These are phyloP conservation scores for Lepidium campestre DNA, from an alignment of 441 rosid genomes.

Conservation along the genomic window DNA sequence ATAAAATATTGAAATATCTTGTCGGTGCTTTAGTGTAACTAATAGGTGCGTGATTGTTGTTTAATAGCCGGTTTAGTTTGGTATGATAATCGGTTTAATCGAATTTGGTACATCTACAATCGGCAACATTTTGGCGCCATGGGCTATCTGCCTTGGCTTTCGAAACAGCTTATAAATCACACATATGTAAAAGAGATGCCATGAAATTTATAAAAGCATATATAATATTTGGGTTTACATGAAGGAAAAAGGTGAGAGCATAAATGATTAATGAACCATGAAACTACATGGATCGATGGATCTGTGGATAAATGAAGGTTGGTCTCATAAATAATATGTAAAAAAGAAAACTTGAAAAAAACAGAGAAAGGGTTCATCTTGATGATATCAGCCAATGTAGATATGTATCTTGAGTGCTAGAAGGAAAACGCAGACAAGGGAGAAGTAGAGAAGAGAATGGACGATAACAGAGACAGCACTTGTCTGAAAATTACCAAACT, in stretches of 20 bases:
- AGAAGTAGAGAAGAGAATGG: conserved; percentile 28
- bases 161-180: too few species aligned
- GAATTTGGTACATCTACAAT: background rate
- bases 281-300: background rate
- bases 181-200: too few species aligned
- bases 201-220: background rate
- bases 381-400: conserved; percentile 21
- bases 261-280: background rate
- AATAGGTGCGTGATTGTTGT: background rate
- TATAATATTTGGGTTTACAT: conserved; percentile 1
- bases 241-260: conserved; percentile 2
- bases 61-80: background rate
- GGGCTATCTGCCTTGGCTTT: too few species aligned
- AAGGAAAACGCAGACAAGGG: conserved; percentile 24
- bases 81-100: background rate
- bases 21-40: conserved; percentile 11
- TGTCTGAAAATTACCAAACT: conserved; percentile 61
- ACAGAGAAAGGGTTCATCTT: background rate
- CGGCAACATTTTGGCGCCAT: background rate
- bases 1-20: background rate
- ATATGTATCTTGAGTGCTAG: conserved; percentile 30
- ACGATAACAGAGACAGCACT: conserved; percentile 47
- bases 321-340: background rate
- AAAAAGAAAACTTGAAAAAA: background rate
- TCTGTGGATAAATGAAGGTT: background rate